A percentile compares a stretch with the other conserved stretches of the same genome.
Evolutionary conservation across 2,329 filamentous ascomycete genomes (phyloP).

Genomic region (Fusarium sp.): DNA sequence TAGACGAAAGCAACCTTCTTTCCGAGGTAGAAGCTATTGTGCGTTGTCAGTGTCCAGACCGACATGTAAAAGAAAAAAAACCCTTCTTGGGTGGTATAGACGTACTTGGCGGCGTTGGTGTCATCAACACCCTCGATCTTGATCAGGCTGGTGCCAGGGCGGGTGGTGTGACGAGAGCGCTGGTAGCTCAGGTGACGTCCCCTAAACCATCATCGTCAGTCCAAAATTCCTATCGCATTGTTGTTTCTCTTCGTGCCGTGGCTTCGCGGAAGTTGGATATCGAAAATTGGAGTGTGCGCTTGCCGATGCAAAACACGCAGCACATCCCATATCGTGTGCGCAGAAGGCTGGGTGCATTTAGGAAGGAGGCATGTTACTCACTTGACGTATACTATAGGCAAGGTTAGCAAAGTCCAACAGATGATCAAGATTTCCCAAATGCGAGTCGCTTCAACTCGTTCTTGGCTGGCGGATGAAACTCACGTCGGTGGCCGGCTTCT

Average conservation of each 20-base stretch:
- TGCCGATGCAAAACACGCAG: constrained; percentile 19
- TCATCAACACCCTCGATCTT: constrained; percentile 99
- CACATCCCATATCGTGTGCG: constrained; percentile 36
- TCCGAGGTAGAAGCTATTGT: constrained; percentile 88
- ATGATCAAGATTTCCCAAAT: constrained; percentile 38
- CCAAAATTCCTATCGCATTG: constrained; percentile 42
- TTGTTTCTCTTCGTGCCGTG: constrained; percentile 37
- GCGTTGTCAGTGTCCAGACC: constrained; percentile 45
- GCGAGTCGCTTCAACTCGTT: constrained; percentile 26
- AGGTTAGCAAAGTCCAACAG: constrained; percentile 55
- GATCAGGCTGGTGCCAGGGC: constrained; percentile 92
- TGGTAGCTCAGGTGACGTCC: constrained; percentile 99
- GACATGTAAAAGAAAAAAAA: neutral
- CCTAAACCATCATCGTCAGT: constrained; percentile 65
- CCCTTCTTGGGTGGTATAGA: constrained; percentile 43
- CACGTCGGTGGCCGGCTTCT: constrained; percentile 89
- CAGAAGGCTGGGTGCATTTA: constrained; percentile 10
- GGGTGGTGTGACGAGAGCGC: constrained; percentile 92
- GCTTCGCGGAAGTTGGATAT: constrained; percentile 46
- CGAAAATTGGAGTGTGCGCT: constrained; percentile 39
- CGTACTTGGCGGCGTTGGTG: constrained; percentile 87
- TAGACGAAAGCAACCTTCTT: constrained; percentile 99
- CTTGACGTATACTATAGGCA: constrained; percentile 83
- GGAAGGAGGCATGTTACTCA: constrained; percentile 65
- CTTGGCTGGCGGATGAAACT: constrained; percentile 61